Percentiles rank a stretch among this genome's conserved stretches.
These are phyloP conservation scores for Ganoderma boninense DNA, from an alignment of 1,284 basidiomycete genomes.

Conservation along the genomic window DNA sequence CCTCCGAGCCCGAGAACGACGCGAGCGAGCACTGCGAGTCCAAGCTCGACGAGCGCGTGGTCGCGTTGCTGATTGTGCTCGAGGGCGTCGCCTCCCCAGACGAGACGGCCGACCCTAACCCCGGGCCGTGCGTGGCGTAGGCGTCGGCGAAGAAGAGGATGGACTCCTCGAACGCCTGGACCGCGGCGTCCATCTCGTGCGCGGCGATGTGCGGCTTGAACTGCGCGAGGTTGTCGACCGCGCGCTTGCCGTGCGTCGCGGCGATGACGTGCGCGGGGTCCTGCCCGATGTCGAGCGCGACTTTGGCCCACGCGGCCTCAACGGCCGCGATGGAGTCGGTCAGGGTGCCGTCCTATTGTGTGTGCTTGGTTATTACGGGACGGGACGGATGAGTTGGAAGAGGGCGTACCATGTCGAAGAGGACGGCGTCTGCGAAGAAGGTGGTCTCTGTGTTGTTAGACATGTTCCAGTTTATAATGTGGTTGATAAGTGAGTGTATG, in stretches of 20 bases:
- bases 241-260: slow-evolving; percentile 60
- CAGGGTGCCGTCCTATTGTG: slow-evolving; percentile 70
- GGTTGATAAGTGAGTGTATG: no score
- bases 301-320: slow-evolving; percentile 82
- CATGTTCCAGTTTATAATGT: slow-evolving; percentile 29
- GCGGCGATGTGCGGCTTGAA: slow-evolving; percentile 47
- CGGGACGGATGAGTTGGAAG: slow-evolving; percentile 29
- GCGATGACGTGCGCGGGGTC: slow-evolving; percentile 56
- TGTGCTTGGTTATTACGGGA: slow-evolving; percentile 51
- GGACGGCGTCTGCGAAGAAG: slow-evolving; percentile 67
- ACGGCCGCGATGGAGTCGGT: slow-evolving; percentile 82
- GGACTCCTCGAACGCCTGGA: slow-evolving; percentile 71
- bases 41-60: not conserved
- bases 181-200: slow-evolving; percentile 52
- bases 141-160: slow-evolving; percentile 81
- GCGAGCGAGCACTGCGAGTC: not conserved
- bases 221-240: slow-evolving; percentile 42
- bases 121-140: slow-evolving; percentile 54
- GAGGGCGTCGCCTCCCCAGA: slow-evolving; percentile 32
- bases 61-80: not conserved
- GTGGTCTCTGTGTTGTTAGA: slow-evolving; percentile 37
- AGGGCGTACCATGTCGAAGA: slow-evolving; percentile 75
- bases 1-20: no score
- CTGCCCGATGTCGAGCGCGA: slow-evolving; percentile 73
- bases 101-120: slow-evolving; percentile 38